Percentiles rank a stretch among this genome's conserved stretches.
Conservation (phyloP, 805 yeast species). For the Kodamaea fukazawae region DNA sequence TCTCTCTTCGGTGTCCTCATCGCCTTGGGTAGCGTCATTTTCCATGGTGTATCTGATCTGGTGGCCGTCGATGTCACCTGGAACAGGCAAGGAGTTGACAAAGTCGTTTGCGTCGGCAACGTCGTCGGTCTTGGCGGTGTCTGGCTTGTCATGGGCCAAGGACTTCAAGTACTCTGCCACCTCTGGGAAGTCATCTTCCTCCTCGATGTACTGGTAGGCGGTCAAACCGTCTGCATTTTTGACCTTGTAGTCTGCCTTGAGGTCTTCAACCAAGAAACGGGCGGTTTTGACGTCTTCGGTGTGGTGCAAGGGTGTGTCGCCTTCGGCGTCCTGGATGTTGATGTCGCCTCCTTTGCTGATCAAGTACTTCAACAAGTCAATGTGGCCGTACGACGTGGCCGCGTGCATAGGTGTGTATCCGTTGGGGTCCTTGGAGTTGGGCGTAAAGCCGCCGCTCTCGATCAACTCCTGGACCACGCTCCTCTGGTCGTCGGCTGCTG, state of each 20-base stretch:
- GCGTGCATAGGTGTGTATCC: slow-evolving; percentile 98
- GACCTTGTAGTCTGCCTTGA: slow-evolving; percentile 61
- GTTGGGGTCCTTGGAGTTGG: slow-evolving; percentile 81
- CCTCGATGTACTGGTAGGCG: slow-evolving; percentile 69
- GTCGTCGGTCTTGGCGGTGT: slow-evolving; percentile 9
- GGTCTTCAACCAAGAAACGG: slow-evolving; percentile 58
- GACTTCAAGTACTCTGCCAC: slow-evolving; percentile 59
- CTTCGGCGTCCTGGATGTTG: slow-evolving; percentile 80
- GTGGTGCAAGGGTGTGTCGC: slow-evolving; percentile 94
- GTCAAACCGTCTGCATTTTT: slow-evolving; percentile 76
- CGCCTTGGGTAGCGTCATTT: slow-evolving; percentile 30
- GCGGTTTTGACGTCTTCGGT: slow-evolving; percentile 73
- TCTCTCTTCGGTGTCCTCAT: slow-evolving; percentile 49
- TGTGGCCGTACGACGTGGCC: slow-evolving; percentile 90
- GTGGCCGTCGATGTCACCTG: slow-evolving; percentile 44
- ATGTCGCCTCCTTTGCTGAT: slow-evolving; percentile 66
- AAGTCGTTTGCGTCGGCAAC: slow-evolving; percentile 17
- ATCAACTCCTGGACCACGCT: slow-evolving; percentile 57
- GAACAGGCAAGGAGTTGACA: slow-evolving; percentile 29
- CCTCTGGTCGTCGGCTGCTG: slow-evolving; percentile 82
- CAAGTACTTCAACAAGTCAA: slow-evolving; percentile 59
- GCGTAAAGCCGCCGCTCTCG: slow-evolving; percentile 47
- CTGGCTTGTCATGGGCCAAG: slow-evolving; percentile 32
- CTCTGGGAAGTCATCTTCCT: slow-evolving; percentile 84
- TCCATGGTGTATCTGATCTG: slow-evolving; percentile 59